phyloP scores from a whole-genome alignment of 176 grass and related monocot species.

The Dactylis glomerata region DNA sequence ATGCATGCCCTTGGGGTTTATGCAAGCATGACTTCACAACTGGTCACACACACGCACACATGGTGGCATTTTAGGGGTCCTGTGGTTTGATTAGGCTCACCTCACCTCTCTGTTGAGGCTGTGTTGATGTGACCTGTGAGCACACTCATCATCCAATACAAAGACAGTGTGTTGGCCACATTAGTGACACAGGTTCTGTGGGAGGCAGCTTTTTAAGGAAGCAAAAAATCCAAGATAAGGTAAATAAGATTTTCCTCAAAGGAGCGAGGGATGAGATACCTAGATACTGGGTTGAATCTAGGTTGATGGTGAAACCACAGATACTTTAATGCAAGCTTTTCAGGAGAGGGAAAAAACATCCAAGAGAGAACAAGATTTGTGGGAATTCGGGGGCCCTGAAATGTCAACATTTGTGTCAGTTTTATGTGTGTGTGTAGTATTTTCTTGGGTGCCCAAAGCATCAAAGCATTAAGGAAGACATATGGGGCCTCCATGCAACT shows the following conservation, averaged over 20 bases:
- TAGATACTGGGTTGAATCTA: background rate
- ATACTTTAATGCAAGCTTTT: background rate
- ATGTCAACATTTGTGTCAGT: background rate
- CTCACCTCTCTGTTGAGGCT: constrained; percentile 38
- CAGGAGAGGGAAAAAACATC: background rate
- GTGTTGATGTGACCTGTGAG: constrained; percentile 45
- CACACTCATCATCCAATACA: constrained; percentile 42
- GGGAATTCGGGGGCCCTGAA: constrained; percentile 2
- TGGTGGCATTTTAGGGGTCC: constrained; percentile 3
- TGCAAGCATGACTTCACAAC: constrained; percentile 41
- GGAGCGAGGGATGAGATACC: background rate
- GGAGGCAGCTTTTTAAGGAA: constrained; percentile 44
- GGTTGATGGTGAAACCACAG: constrained; percentile 7
- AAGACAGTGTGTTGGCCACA: constrained; percentile 53
- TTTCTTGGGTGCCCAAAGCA: constrained; percentile 29
- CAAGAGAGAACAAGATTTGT: constrained; percentile 23
- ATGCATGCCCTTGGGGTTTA: constrained; percentile 29
- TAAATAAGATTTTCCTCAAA: constrained; percentile 28
- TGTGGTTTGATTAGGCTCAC: constrained; percentile 36
- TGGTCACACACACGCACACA: background rate
- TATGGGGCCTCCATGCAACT: constrained; percentile 65
- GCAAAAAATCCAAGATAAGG: constrained; percentile 40
- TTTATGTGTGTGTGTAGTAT: constrained; percentile 36
- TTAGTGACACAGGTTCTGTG: constrained; percentile 45
- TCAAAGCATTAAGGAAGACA: constrained; percentile 46